These are phyloP conservation scores for Paulownia fortunei DNA, from an alignment of 257 asterid genomes.

Conservation along the genomic window DNA sequence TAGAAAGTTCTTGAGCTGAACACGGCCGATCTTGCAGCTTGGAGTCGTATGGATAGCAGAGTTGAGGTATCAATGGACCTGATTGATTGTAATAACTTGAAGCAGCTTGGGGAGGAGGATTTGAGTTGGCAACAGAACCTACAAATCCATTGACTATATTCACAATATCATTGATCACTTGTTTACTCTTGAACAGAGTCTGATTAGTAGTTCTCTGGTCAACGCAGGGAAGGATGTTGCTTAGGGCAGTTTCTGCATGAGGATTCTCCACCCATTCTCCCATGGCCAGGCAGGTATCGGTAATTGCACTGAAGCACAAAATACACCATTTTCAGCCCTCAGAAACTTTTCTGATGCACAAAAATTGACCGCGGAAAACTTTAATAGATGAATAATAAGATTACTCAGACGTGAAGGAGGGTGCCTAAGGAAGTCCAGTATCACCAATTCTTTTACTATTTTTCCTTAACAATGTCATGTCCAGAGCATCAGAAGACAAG, in stretches of 20 bases:
- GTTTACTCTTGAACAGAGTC: constrained; percentile 81
- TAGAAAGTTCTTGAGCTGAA: constrained; percentile 62
- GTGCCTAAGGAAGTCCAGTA: too few species aligned
- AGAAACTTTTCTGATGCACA: neutral
- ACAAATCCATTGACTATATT: constrained; percentile 69
- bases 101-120: constrained; percentile 53
- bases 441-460: too few species aligned
- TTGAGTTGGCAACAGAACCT: constrained; percentile 76
- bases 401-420: too few species aligned
- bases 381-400: neutral
- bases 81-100: constrained; percentile 79
- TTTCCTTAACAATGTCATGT: too few species aligned
- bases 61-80: constrained; percentile 71
- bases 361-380: neutral
- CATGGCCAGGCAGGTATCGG: constrained; percentile 96
- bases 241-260: constrained; percentile 93
- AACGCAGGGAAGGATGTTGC: constrained; percentile 95
- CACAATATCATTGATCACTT: constrained; percentile 72
- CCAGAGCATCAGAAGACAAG: too few species aligned
- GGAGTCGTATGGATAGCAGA: constrained; percentile 86
- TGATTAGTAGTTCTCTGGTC: constrained; percentile 88
- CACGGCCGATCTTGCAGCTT: constrained; percentile 75
- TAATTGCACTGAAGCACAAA: constrained; percentile 65
- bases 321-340: neutral
- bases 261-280: constrained; percentile 99